These are phyloP conservation scores for Fomitopsis palustris DNA, from an alignment of 1,284 basidiomycete genomes.

Conservation along the genomic window DNA sequence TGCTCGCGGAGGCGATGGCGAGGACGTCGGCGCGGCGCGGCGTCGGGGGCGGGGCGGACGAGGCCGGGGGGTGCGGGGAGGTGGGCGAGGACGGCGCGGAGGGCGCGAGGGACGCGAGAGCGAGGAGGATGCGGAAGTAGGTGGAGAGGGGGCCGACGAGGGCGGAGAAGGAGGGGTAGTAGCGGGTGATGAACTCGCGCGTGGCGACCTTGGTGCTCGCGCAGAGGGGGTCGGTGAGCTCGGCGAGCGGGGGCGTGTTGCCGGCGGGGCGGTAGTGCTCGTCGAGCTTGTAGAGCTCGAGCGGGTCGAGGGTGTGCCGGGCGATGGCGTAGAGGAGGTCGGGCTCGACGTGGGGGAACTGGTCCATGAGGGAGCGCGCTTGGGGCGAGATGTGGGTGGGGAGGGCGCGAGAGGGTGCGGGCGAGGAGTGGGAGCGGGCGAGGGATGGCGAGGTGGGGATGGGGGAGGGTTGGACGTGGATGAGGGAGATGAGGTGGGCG, in stretches of 20 bases:
- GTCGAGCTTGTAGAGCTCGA: slow-evolving; percentile 12
- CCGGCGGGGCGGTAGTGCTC: neutral
- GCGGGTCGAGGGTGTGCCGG: slow-evolving; percentile 5
- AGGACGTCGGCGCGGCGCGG: neutral
- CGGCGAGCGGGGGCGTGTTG: neutral
- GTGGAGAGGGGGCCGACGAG: slow-evolving; percentile 12
- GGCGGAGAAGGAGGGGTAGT: slow-evolving; percentile 7
- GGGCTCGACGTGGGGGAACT: slow-evolving; percentile 3
- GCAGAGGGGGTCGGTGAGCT: neutral
- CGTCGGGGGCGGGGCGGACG: neutral
- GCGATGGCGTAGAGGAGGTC: slow-evolving; percentile 3
- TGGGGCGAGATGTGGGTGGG: neutral
- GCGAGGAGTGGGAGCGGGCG: neutral
- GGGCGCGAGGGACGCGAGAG: neutral
- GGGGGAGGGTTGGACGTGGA: neutral
- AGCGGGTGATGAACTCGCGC: slow-evolving; percentile 4
- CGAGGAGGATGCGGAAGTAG: slow-evolving; percentile 14
- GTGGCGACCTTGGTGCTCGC: neutral
- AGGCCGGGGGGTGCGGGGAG: neutral
- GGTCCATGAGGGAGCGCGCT: neutral
- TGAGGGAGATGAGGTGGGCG: slow-evolving; percentile 4
- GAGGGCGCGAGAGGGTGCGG: neutral
- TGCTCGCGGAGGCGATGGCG: slow-evolving; percentile 5
- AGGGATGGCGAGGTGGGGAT: neutral
- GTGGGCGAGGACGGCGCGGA: neutral